Evolutionary conservation across 768 basidiomycete genomes (phyloP), one percentile per base, ranked within the genome.

Genomic region (Ramaria sp.): DNA sequence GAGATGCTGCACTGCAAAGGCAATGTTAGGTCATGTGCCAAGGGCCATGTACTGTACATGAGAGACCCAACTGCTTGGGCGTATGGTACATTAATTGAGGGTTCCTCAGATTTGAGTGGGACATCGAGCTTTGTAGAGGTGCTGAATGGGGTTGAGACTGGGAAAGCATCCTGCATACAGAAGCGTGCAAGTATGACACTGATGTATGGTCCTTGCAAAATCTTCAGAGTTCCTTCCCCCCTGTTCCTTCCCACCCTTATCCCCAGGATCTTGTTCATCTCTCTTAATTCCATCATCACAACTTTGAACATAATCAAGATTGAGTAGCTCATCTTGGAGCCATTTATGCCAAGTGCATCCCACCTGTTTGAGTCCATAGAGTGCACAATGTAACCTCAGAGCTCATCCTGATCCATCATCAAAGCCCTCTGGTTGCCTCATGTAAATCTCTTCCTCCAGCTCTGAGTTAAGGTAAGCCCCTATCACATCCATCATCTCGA

Each of bases 401-500:
- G 68, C 59, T 0, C 53, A 11, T 0, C 24, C 0, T 0, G 62
- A 64, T 0, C 59, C 56, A 22, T 69, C 64, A 1, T 61, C 3
- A 30, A 54, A 60, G 2, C 60, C 60, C n/a, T 53, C 42, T 39
- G 48, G 67, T 27, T 69, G 69, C 0, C 54, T 43, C 69, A 71
- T 71, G 47, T 70, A 71, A 0, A 72, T 63, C n/a, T 70, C 66
- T 38, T 71, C 70, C 0, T 71, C 70, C 0, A 72, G 56, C 0
- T 60, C 22, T 0, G 67, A 63, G 43, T 73, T 67, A 0, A 72
- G 62, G 52, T 70, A 72, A 0, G 67, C 66, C 0, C 63, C 62
- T 3, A 61, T 64, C 0, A 72, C 54, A 15, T 73, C 70, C 50
- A 72, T 63, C 20, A 65, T 63, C 1, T 64, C 61, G 0, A 71